Evolutionary conservation across 164 flowering plant genomes (phyloP), one percentile per base, ranked within the genome.

Genomic region (Vitis labrusca): DNA sequence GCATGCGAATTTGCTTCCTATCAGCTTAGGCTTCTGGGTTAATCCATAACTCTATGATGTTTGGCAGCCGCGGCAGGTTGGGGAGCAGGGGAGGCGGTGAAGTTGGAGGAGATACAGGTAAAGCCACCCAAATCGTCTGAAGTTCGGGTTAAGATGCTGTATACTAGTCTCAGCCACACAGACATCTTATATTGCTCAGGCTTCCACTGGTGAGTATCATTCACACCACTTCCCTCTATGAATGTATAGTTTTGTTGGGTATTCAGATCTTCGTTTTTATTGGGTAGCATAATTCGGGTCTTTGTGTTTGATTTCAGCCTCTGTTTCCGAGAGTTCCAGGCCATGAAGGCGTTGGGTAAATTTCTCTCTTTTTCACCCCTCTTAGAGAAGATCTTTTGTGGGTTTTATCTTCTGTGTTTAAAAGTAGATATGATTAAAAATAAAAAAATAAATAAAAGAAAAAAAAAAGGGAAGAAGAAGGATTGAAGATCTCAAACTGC

Each of bases 261-360:
- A 11, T 13, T 57, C 27, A 16, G 37, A 32, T 63, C 44, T 14
- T 12, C 10, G 2, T 49, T 14, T 59, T 8, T 30, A 30, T n/a
- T 23, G n/a, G 37, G 37, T 32, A 3, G 37, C 37, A 32, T 32
- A 3, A 13, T 49, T 50, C 16, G 13, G 3, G 2, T n/a, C 3
- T 44, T 50, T 9, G 5, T 30, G 11, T 17, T 9, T 8, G 30
- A 29, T 64, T 67, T 3, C 85, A 83, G 86, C 74, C 81, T 30
- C 47, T 82, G 23, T 85, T 76, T 50, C 89, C 89, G 5, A 65
- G 82, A 65, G 83, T 78, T 58, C 65, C 76, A 9, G 89, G 89
- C 13, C 89, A 85, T 64, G 86, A 83, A 85, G 89, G 86, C 8
- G 86, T 81, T 51, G 86, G 89, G 89, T 85, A 73, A 56, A 53